A percentile compares a stretch with the other conserved stretches of the same genome.
phyloP scores from a whole-genome alignment of 2,329 filamentous ascomycete species.

The Scedosporium boydii region DNA sequence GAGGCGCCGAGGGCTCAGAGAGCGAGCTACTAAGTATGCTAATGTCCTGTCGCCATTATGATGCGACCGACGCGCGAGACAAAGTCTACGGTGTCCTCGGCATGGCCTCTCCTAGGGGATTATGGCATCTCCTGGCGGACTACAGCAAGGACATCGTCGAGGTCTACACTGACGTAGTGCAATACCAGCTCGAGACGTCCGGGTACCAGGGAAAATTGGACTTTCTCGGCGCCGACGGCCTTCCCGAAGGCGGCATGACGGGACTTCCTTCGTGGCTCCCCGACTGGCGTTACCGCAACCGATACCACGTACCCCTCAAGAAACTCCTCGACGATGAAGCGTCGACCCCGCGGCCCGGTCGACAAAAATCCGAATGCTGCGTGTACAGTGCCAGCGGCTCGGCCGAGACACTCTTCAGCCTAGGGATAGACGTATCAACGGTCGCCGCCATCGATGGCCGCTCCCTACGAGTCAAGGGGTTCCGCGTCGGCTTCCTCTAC shows the following conservation, averaged over 20 bases:
- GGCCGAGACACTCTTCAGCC: constrained; percentile 4
- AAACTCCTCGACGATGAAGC: constrained; percentile 10
- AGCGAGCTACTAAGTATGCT: constrained; percentile 9
- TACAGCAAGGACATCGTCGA: constrained; percentile 15
- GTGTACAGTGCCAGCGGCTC: constrained; percentile 11
- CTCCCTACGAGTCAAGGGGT: constrained; percentile 10
- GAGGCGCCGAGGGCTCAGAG: constrained; percentile 2
- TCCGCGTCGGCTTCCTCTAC: constrained; percentile 12
- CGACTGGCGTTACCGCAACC: constrained; percentile 10
- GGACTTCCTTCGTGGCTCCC: constrained; percentile 12
- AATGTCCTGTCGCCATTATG: constrained; percentile 10
- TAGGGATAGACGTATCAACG: constrained; percentile 7
- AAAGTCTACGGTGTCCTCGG: constrained; percentile 17
- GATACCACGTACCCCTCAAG: constrained; percentile 11
- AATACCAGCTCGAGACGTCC: constrained; percentile 9
- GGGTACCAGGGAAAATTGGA: constrained; percentile 10
- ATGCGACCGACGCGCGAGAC: constrained; percentile 15
- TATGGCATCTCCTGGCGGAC: constrained; percentile 8
- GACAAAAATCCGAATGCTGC: neutral
- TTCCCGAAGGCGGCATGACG: constrained; percentile 13
- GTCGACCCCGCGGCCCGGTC: constrained; percentile 4
- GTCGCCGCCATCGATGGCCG: constrained; percentile 8
- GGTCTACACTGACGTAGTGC: constrained; percentile 15
- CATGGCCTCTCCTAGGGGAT: constrained; percentile 8
- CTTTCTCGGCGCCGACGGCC: constrained; percentile 11